Evolutionary conservation across 768 basidiomycete species (phyloP).

Genomic region (Leccinum subgranulosum): DNA sequence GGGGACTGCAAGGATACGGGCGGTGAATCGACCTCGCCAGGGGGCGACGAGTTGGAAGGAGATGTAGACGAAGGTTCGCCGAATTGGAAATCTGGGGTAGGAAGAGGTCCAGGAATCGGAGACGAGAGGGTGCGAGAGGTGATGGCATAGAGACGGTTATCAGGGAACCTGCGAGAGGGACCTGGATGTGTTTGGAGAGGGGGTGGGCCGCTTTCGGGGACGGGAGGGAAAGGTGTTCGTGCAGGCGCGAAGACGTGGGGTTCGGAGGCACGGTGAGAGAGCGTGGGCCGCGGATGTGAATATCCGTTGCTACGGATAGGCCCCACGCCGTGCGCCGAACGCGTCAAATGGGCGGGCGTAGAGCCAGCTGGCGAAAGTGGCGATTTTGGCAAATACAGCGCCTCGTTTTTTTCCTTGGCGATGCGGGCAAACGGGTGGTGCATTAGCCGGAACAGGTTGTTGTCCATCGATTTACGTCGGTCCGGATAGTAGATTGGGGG

Average conservation of each 20-base stretch:
- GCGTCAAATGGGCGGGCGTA: constrained; percentile 34
- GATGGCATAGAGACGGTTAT: constrained; percentile 47
- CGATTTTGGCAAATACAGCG: constrained; percentile 31
- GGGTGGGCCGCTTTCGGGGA: constrained; percentile 22
- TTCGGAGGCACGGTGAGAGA: constrained; percentile 32
- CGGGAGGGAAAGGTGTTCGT: constrained; percentile 36
- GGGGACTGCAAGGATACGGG: constrained; percentile 38
- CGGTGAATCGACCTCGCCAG: constrained; percentile 41
- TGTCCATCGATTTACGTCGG: constrained; percentile 39
- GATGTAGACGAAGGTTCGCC: constrained; percentile 51
- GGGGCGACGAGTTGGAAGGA: constrained; percentile 47
- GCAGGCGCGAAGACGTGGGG: constrained; percentile 35
- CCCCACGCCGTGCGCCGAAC: constrained; percentile 34
- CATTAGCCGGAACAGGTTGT: constrained; percentile 49
- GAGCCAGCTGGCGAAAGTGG: constrained; percentile 32
- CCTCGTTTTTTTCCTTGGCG: constrained; percentile 35
- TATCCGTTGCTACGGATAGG: constrained; percentile 47
- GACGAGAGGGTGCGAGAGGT: constrained; percentile 46
- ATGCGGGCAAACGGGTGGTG: constrained; percentile 39
- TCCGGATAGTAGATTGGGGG: constrained; percentile 32
- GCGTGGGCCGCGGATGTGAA: constrained; percentile 33
- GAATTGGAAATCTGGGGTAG: constrained; percentile 61
- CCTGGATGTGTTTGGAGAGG: constrained; percentile 8
- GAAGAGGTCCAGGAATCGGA: constrained; percentile 54
- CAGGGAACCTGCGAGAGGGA: constrained; percentile 33